Base-by-base conservation (phyloP, 306 rosid genomes). In the Arachis hypogaea region DNA sequence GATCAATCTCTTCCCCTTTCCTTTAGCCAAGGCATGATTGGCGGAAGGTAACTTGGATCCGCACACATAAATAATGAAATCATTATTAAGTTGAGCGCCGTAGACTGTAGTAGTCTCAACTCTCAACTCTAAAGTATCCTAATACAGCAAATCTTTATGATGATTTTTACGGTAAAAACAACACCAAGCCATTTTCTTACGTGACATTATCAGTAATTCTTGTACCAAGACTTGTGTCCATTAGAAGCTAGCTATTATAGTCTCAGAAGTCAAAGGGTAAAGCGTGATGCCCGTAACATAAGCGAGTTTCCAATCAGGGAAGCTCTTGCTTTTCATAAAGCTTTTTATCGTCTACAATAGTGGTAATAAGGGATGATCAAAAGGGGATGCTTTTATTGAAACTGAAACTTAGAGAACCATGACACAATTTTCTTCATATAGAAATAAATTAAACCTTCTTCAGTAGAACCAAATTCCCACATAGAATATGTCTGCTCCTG, bases 291-390 rank as follows among this genome's bases (percentile, higher is more conserved):
- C 81, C 77, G 80, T 65, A 60, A 78, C 74, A 74, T 60, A 63
- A 75, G 81, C 81, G 10, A 71, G 83, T 62, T 77, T 76, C 74
- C 74, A 87, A 84, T 85, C 66, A 83, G 81, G 84, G 50, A 69
- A 82, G 45, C 73, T 79, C 85, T 80, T 60, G 86, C 78, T 83
- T 78, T 81, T 68, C 78, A 54, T 57, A 81, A 87, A 84, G 86
- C 81, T 77, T 36, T 62, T 67, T 57, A 78, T 67, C 58, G 43
- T 70, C 54, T 57, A 51, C 49, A 62, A 7, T 9, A 45, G 52
- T 47, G 38, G 38, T 33, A 62, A 54, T 79, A 51, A 69, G 44
- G 38, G 76, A 68, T 76, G 67, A 49, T 75, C 12, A 55, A 73
- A 76, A 73, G 78, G 70, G 63, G 87, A 77, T 81, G 64, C 84